Conservation (phyloP, 176 grass and related monocot species). For the Musa schizocarpa region DNA sequence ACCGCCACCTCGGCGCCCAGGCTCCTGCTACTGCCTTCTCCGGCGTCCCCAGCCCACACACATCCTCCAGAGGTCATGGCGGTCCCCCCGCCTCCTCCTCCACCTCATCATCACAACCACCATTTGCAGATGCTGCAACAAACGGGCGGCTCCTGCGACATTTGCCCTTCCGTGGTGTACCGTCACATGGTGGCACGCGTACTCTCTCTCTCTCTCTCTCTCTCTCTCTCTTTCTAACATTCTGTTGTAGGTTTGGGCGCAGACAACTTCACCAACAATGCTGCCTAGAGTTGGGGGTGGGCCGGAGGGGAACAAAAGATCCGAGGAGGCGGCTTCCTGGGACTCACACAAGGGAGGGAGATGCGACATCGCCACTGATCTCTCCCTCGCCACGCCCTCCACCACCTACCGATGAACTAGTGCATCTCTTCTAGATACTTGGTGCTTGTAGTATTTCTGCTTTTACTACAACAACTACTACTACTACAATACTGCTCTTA, state of each 20-base stretch:
- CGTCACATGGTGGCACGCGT: constrained; percentile 4
- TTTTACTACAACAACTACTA: too few relatives aligned
- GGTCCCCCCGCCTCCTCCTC: constrained; percentile 16
- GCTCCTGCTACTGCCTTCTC: constrained; percentile 33
- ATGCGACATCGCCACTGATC: constrained; percentile 28
- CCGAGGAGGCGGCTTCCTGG: neutral
- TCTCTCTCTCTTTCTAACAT: neutral
- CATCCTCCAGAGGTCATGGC: constrained; percentile 16
- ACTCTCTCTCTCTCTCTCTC: neutral
- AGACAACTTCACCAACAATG: neutral
- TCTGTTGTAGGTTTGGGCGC: neutral
- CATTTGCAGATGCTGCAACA: constrained; percentile 12
- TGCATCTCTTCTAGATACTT: too few relatives aligned
- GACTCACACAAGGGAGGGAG: neutral
- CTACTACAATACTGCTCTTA: too few relatives aligned
- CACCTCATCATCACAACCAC: neutral
- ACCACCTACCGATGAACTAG: neutral
- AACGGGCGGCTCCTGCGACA: neutral
- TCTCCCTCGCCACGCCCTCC: constrained; percentile 37
- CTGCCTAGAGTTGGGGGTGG: constrained; percentile 2
- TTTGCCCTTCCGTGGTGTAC: constrained; percentile 2
- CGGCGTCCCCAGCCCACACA: constrained; percentile 26
- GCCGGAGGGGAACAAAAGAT: constrained; percentile 24
- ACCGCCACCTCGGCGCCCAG: constrained; percentile 31
- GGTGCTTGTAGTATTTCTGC: too few relatives aligned